Evolutionary conservation across 805 yeast species (phyloP).

Genomic region (Cyberlindnera sargentensis): DNA sequence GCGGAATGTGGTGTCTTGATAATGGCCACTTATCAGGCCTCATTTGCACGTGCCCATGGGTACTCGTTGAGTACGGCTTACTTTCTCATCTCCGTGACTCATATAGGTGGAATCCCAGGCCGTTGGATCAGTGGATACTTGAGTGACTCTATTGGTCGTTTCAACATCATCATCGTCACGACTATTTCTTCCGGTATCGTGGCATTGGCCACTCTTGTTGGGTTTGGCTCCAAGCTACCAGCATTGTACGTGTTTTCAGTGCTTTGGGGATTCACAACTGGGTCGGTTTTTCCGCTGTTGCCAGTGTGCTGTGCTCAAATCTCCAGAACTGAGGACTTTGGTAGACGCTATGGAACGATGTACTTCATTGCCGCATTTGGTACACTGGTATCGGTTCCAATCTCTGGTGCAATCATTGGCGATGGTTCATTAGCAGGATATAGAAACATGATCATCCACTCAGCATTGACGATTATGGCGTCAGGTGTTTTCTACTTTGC

Average conservation of each 20-base stretch:
- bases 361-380: slow-evolving; percentile 52
- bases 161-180: slow-evolving; percentile 36
- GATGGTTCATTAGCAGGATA: slow-evolving; percentile 6
- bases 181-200: slow-evolving; percentile 28
- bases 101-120: slow-evolving; percentile 27
- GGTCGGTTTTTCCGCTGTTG: slow-evolving; percentile 32
- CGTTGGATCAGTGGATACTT: slow-evolving; percentile 28
- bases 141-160: slow-evolving; percentile 36
- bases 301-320: slow-evolving; percentile 48
- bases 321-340: slow-evolving; percentile 43
- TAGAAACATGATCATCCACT: slow-evolving; percentile 2
- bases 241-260: slow-evolving; percentile 33
- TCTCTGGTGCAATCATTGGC: slow-evolving; percentile 42
- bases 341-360: slow-evolving; percentile 46
- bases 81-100: slow-evolving; percentile 35
- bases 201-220: slow-evolving; percentile 31
- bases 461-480: not conserved
- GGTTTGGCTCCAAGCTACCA: slow-evolving; percentile 27
- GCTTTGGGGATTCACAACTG: slow-evolving; percentile 44
- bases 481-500: slow-evolving; percentile 1
- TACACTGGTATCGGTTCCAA: slow-evolving; percentile 39
- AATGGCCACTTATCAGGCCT: slow-evolving; percentile 42
- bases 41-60: slow-evolving; percentile 30
- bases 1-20: slow-evolving; percentile 39
- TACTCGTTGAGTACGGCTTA: slow-evolving; percentile 27